Percentiles rank a stretch among this genome's conserved stretches.
Evolutionary conservation across 805 yeast species (phyloP).

Genomic region (Wickerhamiella sorbophila): DNA sequence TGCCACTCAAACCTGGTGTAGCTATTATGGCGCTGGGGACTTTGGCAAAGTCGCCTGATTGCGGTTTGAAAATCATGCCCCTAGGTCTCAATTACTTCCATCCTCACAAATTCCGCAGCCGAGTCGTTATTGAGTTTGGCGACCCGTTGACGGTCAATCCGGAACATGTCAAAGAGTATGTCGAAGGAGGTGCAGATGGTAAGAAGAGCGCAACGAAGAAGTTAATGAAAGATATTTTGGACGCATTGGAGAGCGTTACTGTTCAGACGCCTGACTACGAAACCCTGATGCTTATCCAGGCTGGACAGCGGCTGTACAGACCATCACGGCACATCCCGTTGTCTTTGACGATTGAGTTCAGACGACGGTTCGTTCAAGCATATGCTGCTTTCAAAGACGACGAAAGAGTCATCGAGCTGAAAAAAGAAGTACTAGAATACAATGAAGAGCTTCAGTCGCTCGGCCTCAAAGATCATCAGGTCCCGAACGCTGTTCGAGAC

Average conservation of each 20-base stretch:
- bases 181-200: conserved; percentile 39
- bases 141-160: conserved; percentile 57
- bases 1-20: conserved; percentile 93
- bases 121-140: conserved; percentile 94
- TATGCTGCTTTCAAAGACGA: conserved; percentile 60
- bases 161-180: conserved; percentile 51
- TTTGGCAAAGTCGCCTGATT: conserved; percentile 58
- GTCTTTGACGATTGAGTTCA: conserved; percentile 78
- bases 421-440: conserved; percentile 50
- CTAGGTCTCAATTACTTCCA: conserved; percentile 97
- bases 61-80: conserved; percentile 78
- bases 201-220: conserved; percentile 62
- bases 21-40: conserved; percentile 98
- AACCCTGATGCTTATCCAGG: conserved; percentile 76
- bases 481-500: conserved; percentile 39
- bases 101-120: conserved; percentile 85
- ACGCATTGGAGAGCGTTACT: conserved; percentile 70
- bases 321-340: conserved; percentile 58
- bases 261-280: conserved; percentile 83
- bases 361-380: conserved; percentile 72
- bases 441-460: conserved; percentile 49
- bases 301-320: conserved; percentile 78
- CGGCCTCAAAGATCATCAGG: conserved; percentile 61
- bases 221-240: conserved; percentile 52
- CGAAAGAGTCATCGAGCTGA: conserved; percentile 48